Base-by-base conservation (phyloP, 2,329 filamentous ascomycete species). In the Colletotrichum orbiculare region DNA sequence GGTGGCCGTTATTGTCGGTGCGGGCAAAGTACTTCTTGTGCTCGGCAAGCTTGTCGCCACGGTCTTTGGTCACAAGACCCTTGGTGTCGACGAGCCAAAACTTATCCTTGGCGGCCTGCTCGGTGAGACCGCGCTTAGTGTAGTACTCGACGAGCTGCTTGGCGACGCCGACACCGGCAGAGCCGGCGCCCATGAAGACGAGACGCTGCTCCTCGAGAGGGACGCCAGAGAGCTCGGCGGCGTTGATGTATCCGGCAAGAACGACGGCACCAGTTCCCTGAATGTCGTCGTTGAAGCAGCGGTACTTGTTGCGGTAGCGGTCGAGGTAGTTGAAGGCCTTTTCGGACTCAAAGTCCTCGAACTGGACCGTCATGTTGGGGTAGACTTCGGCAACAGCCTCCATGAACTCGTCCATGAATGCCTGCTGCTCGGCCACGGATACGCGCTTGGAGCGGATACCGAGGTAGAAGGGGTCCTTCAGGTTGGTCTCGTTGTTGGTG, bases 81-180 rank as follows among this genome's bases (percentile, higher is more conserved):
- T 96, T 95, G 74, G 94, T 97, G 82, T 98, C 96, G 66, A 98
- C 94, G 52, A 99, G 92, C 88, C 91, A 98, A 87, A 99, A 98
- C 84, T 96, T 96, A 75, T 90, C 88, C 72, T 90, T 89, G 61
- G 96, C 96, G 69, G 93, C 90, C 72, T 94, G 88, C 79, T 98
- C 95, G 9, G 91, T 91, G 74, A 98, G 85, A 45, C 96, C 96
- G 72, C 94, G 92, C 71, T 93, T 92, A 73, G 94, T 93, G 83
- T 98, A 98, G 85, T 93, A 97, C 80, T 97, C 93, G 62, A 97
- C 94, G 69, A 99, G 91, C 83, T 98, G 96, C 85, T 97, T 97
- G 66, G 96, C 96, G 66, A 99, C 96, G 83, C 96, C 96, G 49
- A 97, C 94, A 82, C 96, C 96, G 41, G 96, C 96, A 66, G 93